phyloP scores from a whole-genome alignment of 139 green algal species.

The Trebouxia sp. region DNA sequence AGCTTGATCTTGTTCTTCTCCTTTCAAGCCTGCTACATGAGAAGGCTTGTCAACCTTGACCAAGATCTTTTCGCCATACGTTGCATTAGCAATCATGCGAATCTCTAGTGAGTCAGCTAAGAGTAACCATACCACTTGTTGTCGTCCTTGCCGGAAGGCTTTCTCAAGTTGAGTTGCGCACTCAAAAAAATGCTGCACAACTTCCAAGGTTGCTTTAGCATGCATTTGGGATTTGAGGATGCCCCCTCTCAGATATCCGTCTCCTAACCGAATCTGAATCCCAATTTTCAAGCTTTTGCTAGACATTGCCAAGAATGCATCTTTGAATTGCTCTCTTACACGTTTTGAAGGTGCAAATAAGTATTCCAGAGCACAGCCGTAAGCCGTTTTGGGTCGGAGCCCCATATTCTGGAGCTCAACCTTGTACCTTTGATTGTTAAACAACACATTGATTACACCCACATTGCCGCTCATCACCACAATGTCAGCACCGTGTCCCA shows the following conservation, averaged over 20 bases:
- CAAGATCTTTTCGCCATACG: background rate
- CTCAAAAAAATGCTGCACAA: conserved; percentile 12
- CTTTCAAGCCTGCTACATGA: conserved; percentile 5
- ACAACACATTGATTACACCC: conserved; percentile 11
- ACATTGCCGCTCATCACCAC: conserved; percentile 1
- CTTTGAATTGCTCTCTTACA: conserved; percentile 13
- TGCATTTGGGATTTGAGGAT: conserved; percentile 1
- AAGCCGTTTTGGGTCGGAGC: conserved; percentile 23
- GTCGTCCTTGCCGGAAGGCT: background rate
- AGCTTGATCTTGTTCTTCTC: conserved; percentile 5
- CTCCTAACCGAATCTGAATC: conserved; percentile 21
- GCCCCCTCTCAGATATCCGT: conserved; percentile 9
- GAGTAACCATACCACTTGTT: conserved; percentile 1
- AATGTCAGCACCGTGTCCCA: background rate
- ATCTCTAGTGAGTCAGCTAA: conserved; percentile 5
- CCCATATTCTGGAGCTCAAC: conserved; percentile 18
- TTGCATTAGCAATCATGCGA: background rate
- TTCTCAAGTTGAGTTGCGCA: conserved; percentile 6
- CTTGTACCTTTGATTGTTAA: conserved; percentile 21
- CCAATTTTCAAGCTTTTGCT: conserved; percentile 25
- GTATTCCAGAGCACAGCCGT: conserved; percentile 18
- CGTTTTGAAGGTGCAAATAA: background rate
- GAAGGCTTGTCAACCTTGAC: conserved; percentile 1
- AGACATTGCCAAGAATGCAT: background rate
- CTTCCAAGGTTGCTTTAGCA: background rate